phyloP scores from a whole-genome alignment of 2,329 filamentous ascomycete genomes.

The Pseudocercospora musae region DNA sequence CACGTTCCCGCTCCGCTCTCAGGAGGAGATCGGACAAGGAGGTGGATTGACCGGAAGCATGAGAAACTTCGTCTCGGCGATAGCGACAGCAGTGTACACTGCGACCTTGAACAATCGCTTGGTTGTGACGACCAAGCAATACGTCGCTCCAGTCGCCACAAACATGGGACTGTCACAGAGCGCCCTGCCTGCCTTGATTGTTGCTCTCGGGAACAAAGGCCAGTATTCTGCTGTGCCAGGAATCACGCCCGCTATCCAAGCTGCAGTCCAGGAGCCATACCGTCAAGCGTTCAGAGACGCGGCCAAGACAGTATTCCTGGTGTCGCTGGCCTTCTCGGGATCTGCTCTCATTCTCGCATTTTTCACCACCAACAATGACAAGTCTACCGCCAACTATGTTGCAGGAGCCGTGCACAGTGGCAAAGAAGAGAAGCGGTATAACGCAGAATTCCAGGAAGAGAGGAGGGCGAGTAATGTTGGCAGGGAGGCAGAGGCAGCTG shows the following conservation, averaged over 20 bases:
- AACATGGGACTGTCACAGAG: constrained; percentile 17
- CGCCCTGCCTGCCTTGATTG: constrained; percentile 14
- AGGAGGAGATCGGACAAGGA: constrained; percentile 26
- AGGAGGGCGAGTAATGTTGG: neutral
- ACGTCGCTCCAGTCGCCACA: constrained; percentile 19
- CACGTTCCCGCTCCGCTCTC: constrained; percentile 25
- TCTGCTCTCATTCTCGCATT: constrained; percentile 22
- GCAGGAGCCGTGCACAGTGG: neutral
- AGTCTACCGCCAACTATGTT: constrained; percentile 20
- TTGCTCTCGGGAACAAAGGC: constrained; percentile 13
- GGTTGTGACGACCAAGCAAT: constrained; percentile 13
- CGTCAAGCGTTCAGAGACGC: constrained; percentile 18
- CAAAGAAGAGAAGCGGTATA: neutral
- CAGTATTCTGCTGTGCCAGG: constrained; percentile 19
- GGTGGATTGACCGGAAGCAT: constrained; percentile 22
- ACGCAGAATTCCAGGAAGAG: neutral
- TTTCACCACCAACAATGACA: constrained; percentile 26
- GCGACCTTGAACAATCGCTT: constrained; percentile 23
- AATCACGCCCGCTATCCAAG: constrained; percentile 18
- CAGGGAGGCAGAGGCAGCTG: neutral
- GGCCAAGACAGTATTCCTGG: constrained; percentile 22
- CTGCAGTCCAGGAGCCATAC: constrained; percentile 22
- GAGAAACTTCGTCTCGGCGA: constrained; percentile 23
- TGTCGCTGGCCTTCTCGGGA: constrained; percentile 23
- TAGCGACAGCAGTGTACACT: constrained; percentile 23